These are phyloP conservation scores for Austropuccinia psidii DNA, from an alignment of 1,284 basidiomycete species.

Conservation along the genomic window DNA sequence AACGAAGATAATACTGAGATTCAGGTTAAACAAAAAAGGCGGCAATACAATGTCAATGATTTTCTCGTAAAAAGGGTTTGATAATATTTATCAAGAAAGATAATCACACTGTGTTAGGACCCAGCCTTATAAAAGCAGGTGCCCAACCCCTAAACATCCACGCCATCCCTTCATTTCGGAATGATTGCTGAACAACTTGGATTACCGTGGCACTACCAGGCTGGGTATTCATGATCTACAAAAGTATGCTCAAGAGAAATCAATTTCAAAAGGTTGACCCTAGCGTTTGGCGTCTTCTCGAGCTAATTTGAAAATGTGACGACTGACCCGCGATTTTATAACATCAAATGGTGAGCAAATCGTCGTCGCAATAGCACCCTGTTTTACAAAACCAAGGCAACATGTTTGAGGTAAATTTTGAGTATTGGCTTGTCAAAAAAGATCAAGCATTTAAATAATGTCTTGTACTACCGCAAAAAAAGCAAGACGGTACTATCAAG, in stretches of 20 bases:
- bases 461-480: not conserved
- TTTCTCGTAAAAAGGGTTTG: not conserved
- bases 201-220: slow-evolving; percentile 57
- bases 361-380: slow-evolving; percentile 45
- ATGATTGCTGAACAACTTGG: slow-evolving; percentile 61
- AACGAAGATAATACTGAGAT: slow-evolving; percentile 21
- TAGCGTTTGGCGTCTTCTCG: slow-evolving; percentile 48
- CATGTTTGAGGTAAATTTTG: slow-evolving; percentile 38
- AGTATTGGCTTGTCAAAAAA: not conserved
- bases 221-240: slow-evolving; percentile 23
- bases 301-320: slow-evolving; percentile 67
- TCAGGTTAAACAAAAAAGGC: not conserved
- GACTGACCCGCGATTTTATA: slow-evolving; percentile 58
- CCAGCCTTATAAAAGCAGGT: slow-evolving; percentile 44
- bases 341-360: slow-evolving; percentile 91
- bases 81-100: not conserved
- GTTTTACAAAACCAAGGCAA: not conserved
- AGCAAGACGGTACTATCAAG: too few relatives aligned
- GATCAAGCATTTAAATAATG: not conserved
- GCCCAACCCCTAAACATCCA: slow-evolving; percentile 78
- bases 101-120: slow-evolving; percentile 40
- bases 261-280: not conserved
- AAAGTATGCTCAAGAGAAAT: too few relatives aligned
- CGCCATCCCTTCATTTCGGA: slow-evolving; percentile 69
- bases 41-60: not conserved